Conservation (phyloP, 2,329 filamentous ascomycete species). For the Ambrosiella xylebori region DNA sequence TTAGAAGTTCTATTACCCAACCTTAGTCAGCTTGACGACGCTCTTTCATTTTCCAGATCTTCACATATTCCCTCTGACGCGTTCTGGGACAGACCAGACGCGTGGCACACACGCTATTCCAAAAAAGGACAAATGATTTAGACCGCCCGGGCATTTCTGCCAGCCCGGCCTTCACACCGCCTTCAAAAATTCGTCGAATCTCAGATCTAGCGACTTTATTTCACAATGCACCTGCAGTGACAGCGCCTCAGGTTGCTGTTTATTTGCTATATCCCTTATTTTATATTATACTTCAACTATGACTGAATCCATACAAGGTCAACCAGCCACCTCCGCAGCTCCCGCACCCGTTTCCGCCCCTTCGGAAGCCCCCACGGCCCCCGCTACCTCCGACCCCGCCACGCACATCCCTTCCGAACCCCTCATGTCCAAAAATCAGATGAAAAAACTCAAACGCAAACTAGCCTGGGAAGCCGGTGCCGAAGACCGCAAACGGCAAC, state of each 20-base stretch:
- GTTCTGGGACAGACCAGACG: background rate
- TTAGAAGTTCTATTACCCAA: background rate
- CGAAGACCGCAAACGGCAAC: conserved; percentile 35
- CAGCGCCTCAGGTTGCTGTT: background rate
- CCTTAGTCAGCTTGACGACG: background rate
- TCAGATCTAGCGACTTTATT: background rate
- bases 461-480: conserved; percentile 61
- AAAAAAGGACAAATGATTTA: conserved; percentile 9
- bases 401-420: conserved; percentile 11
- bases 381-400: background rate
- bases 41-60: conserved; percentile 2
- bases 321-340: background rate
- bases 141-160: conserved; percentile 10
- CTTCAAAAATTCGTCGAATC: conserved; percentile 10
- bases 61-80: conserved; percentile 1
- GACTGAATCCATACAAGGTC: background rate
- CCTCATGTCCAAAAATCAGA: conserved; percentile 63
- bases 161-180: conserved; percentile 3
- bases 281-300: background rate
- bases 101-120: conserved; percentile 4
- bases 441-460: conserved; percentile 59
- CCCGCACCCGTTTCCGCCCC: background rate
- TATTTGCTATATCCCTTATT: background rate
- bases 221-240: no score
- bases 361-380: background rate